Base-by-base conservation (phyloP, 257 asterid species). In the Lycium ferocissimum region DNA sequence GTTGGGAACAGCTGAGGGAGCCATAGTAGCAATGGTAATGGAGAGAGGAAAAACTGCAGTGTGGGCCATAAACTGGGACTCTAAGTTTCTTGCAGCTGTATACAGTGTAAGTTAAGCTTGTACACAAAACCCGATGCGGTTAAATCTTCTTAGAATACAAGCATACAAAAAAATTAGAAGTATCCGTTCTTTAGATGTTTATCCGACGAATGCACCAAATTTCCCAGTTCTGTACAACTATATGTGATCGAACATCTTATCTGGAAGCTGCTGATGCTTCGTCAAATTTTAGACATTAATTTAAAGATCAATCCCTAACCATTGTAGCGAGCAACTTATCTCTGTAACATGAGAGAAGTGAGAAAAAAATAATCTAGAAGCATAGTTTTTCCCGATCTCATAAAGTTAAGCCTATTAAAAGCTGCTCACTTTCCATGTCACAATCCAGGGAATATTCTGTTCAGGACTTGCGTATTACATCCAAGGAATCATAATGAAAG, bases 401-500 rank as follows among this genome's bases (percentile, higher is more conserved):
- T 84, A 11, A 18, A 84, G 3, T 84, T 73, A 47, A 57, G 82
- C 65, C 65, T 14, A 4, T 15, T 7, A 71, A 40, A 7, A 71
- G 17, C 54, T 49, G 17, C 80, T 63, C 9, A 57, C 22, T 84
- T 86, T 15, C 33, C 26, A 66, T 75, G 62, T 70, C 37, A 22
- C 26, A 33, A 49, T 87, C 83, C 93, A 96, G 98, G 99, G 99
- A 22, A 79, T 96, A 81, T 91, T 94, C 61, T 95, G 99, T 85
- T 94, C 98, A 9, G 99, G 98, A 2, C 90, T 95, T 38, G 97
- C 97, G 33, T 94, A 95, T 84, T 96, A 94, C 61, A 90, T 96
- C 78, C 98, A 95, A 91, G 99, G 99, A 66, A 84, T 92, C 7
- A 88, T 96, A 35, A 93, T 96, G 97, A 93, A 91, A 87, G 95